Evolutionary conservation across 306 rosid species (phyloP), one percentile per base, ranked within the genome.

Genomic region (Inga oerstediana): DNA sequence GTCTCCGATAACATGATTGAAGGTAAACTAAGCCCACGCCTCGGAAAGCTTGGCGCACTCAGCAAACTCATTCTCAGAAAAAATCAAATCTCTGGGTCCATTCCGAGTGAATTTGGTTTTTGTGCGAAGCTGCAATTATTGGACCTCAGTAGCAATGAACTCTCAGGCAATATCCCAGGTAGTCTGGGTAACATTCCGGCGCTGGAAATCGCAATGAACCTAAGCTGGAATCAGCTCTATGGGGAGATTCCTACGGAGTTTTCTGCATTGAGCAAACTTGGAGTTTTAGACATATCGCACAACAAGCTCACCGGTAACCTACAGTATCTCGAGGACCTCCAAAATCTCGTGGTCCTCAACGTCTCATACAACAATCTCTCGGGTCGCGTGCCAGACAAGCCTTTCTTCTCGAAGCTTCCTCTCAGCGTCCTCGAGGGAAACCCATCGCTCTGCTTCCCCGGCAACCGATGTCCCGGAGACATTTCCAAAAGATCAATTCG

Each of bases 271-370:
- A 88, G 84, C 72, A 91, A 89, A 86, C 98, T 96, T 72, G 98
- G 97, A 20, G 85, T 90, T 10, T 72, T 96, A 24, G 99, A 96
- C 81, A 81, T 96, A 49, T 96, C 98, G 2, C 86, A 94, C 90
- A 96, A 96, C 85, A 68, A 75, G 9, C 94, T 96, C 67, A 48
- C 87, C 9, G 99, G 99, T 14, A 90, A 86, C 80, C 93, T 96
- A 2, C 90, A 83, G 2, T 85, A 84, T 61, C 92, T 96, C 66
- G 93, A 86, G 8, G 88, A 72, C 3, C 73, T 96, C 81, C 97
- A 92, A 76, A 96, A 96, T 86, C 97, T 96, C 71, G 97, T 94
- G 39, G 95, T 85, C 51, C 98, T 96, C 75, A 96, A 96, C 49
- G 75, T 94, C 79, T 96, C 99, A 17, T 52, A 84, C 87, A 96